A percentile compares a stretch with the other conserved stretches of the same genome.
Evolutionary conservation across 2,329 filamentous ascomycete species (phyloP).

Genomic region (Albifimbria verrucaria): DNA sequence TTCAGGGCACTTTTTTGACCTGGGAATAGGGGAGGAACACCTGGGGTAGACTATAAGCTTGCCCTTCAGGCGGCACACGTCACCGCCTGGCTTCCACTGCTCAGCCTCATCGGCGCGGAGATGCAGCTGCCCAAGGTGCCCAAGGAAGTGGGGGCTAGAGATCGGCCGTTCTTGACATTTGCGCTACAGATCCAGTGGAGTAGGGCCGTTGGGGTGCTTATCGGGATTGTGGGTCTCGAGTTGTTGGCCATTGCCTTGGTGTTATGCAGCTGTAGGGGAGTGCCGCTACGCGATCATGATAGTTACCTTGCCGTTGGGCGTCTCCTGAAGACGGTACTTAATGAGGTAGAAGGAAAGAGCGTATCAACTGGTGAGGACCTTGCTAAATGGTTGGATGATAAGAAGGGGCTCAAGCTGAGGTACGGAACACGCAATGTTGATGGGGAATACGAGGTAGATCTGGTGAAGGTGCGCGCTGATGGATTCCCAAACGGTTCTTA

Average conservation of each 20-base stretch:
- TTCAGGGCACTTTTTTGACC: background rate
- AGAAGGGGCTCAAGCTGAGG: background rate
- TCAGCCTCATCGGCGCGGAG: background rate
- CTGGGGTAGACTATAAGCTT: background rate
- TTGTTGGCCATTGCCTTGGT: background rate
- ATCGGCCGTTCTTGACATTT: background rate
- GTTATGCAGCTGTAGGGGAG: background rate
- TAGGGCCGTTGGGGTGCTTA: background rate
- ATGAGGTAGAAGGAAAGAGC: background rate
- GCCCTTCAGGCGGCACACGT: background rate
- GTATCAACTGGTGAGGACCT: background rate
- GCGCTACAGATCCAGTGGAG: background rate
- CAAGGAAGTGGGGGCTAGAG: background rate
- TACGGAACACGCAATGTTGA: background rate
- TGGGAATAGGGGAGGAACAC: background rate
- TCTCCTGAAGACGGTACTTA: background rate
- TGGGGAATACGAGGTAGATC: background rate
- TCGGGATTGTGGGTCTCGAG: background rate
- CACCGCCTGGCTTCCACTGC: background rate
- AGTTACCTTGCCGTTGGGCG: background rate
- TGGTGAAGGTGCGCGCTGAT: background rate
- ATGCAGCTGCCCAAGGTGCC: background rate
- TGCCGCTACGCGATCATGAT: background rate
- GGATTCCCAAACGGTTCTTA: background rate
- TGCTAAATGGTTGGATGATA: background rate